Percentiles rank a stretch among this genome's conserved stretches.
phyloP scores from a whole-genome alignment of 108 stramenopile genomes.

The Cylindrotheca closterium region DNA sequence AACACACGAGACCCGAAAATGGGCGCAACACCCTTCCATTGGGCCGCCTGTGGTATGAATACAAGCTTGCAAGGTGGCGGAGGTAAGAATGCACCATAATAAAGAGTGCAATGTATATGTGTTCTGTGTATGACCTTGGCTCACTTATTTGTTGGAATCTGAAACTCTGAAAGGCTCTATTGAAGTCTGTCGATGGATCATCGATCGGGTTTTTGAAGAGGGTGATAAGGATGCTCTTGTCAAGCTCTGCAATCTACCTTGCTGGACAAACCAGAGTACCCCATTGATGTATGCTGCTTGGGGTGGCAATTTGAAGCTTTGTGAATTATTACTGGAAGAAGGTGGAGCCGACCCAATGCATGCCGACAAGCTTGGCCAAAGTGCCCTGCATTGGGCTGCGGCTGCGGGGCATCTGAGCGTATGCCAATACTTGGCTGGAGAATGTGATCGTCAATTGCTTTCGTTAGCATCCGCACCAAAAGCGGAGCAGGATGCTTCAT shows the following conservation, averaged over 20 bases:
- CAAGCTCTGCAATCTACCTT: conserved; percentile 4
- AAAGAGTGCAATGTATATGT: conserved; percentile 7
- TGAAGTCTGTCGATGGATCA: conserved; percentile 4
- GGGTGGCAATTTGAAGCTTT: conserved; percentile 26
- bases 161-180: conserved; percentile 1
- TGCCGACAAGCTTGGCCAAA: conserved; percentile 5
- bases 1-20: conserved; percentile 19
- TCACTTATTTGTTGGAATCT: too few relatives aligned
- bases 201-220: conserved; percentile 5
- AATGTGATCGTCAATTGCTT: background rate
- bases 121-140: conserved; percentile 11
- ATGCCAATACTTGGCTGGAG: conserved; percentile 5
- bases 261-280: conserved; percentile 7
- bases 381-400: conserved; percentile 10
- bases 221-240: conserved; percentile 12
- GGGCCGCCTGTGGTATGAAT: conserved; percentile 30
- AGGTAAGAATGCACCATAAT: conserved; percentile 4
- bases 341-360: conserved; percentile 18
- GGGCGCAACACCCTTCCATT: conserved; percentile 46
- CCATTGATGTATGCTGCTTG: conserved; percentile 37
- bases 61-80: background rate
- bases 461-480: background rate
- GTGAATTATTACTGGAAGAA: conserved; percentile 25
- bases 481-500: background rate
- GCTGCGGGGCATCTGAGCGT: conserved; percentile 1